Percentiles rank a stretch among this genome's conserved stretches.
Conservation (phyloP, 2,329 filamentous ascomycete genomes). For the Fusarium bactridioides region DNA sequence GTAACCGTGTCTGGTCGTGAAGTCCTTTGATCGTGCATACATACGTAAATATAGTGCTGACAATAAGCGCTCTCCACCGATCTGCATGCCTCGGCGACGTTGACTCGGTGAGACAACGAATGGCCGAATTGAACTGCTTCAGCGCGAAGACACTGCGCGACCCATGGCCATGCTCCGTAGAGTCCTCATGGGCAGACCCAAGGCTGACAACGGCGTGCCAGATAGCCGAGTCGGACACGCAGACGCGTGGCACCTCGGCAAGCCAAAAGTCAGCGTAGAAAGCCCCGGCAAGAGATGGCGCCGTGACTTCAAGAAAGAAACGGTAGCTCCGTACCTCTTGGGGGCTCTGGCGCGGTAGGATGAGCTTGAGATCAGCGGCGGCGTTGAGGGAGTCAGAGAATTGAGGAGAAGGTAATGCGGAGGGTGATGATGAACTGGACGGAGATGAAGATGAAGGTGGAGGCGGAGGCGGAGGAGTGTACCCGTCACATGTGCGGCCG, state of each 20-base stretch:
- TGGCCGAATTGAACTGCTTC: background rate
- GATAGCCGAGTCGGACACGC: constrained; percentile 4
- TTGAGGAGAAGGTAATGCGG: no score
- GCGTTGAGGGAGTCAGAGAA: background rate
- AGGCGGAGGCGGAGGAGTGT: background rate
- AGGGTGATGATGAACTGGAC: background rate
- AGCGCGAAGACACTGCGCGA: background rate
- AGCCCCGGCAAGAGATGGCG: background rate
- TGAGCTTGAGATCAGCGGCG: background rate
- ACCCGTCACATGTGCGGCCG: constrained; percentile 13
- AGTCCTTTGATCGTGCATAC: constrained; percentile 10
- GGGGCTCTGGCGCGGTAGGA: background rate
- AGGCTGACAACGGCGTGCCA: constrained; percentile 25
- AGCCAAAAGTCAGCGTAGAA: constrained; percentile 23
- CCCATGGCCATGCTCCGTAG: background rate
- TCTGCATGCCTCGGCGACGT: background rate
- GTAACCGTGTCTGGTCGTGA: background rate
- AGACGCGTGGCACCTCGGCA: background rate
- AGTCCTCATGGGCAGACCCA: background rate
- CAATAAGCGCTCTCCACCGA: constrained; percentile 13
- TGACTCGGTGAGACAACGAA: background rate
- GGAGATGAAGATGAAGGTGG: background rate
- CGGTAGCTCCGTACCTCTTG: constrained; percentile 2
- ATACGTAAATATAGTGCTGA: constrained; percentile 7
- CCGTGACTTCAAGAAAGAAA: constrained; percentile 7